Evolutionary conservation across 1,284 basidiomycete genomes (phyloP).

Genomic region (Volvariella surrecta): DNA sequence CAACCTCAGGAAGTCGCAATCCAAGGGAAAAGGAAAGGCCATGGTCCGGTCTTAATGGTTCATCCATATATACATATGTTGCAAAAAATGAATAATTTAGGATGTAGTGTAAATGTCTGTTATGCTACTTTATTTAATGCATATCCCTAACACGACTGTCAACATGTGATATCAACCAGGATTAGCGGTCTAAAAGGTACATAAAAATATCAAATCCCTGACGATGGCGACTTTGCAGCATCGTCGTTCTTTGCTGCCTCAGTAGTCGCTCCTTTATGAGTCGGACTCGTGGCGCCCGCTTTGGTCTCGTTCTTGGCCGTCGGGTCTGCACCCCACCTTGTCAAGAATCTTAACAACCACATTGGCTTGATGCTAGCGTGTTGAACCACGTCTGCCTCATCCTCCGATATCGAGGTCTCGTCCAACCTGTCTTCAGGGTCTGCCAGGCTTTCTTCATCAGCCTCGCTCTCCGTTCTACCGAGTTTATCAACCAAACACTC

Average conservation of each 20-base stretch:
- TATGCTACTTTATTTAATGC: no score
- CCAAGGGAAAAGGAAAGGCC: conserved; percentile 37
- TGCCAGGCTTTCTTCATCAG: conserved; percentile 52
- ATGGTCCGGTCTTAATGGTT: conserved; percentile 9
- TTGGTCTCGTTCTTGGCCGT: conserved; percentile 15
- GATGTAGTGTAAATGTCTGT: no score
- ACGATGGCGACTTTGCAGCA: no score
- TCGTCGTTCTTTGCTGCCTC: no score
- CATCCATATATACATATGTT: conserved; percentile 9
- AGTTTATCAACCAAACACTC: conserved; percentile 53
- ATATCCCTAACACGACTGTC: no score
- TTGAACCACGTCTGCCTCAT: conserved; percentile 46
- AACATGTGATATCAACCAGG: no score
- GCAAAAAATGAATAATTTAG: not conserved
- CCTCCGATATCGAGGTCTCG: conserved; percentile 16
- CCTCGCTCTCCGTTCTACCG: conserved; percentile 69
- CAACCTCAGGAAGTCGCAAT: conserved; percentile 57
- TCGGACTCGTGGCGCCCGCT: no score
- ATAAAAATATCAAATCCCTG: no score
- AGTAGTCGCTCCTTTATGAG: no score
- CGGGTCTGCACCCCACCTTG: conserved; percentile 56
- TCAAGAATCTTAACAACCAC: conserved; percentile 68
- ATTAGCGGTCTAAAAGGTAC: no score
- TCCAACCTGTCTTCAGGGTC: conserved; percentile 19
- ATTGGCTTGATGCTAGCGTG: conserved; percentile 57